Conservation (phyloP, 257 asterid species). For the Scutellaria galericulata region DNA sequence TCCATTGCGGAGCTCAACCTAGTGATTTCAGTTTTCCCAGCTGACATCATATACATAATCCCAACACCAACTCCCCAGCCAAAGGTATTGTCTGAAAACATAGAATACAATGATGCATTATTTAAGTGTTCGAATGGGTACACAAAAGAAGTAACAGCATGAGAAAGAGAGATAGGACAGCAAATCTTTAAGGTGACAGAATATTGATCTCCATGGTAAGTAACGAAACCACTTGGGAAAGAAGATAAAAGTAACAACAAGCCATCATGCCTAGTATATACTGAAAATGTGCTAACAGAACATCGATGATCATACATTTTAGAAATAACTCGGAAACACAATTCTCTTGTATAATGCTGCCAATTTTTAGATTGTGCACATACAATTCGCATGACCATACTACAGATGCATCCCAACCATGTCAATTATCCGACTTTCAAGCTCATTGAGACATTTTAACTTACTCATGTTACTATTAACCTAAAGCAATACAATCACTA, state of each 20-base stretch:
- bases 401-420: neutral
- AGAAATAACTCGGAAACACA: neutral
- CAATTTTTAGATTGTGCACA: neutral
- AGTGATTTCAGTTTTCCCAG: conserved; percentile 66
- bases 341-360: neutral
- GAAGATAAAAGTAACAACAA: too few relatives aligned
- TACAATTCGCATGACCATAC: neutral
- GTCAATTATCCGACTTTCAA: neutral
- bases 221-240: neutral
- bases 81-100: conserved; percentile 58
- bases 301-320: conserved; percentile 1
- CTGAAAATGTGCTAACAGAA: too few relatives aligned
- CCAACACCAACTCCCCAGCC: conserved; percentile 78
- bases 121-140: neutral
- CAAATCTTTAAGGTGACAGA: neutral
- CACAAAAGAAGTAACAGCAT: neutral
- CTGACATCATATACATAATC: conserved; percentile 78
- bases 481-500: neutral
- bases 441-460: conserved; percentile 5
- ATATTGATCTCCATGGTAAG: neutral
- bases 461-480: neutral
- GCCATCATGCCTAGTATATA: too few relatives aligned
- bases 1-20: conserved; percentile 59
- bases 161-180: neutral
- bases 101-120: neutral